Evolutionary conservation across 345 rosid species (phyloP).

Genomic region (Pistacia vera): DNA sequence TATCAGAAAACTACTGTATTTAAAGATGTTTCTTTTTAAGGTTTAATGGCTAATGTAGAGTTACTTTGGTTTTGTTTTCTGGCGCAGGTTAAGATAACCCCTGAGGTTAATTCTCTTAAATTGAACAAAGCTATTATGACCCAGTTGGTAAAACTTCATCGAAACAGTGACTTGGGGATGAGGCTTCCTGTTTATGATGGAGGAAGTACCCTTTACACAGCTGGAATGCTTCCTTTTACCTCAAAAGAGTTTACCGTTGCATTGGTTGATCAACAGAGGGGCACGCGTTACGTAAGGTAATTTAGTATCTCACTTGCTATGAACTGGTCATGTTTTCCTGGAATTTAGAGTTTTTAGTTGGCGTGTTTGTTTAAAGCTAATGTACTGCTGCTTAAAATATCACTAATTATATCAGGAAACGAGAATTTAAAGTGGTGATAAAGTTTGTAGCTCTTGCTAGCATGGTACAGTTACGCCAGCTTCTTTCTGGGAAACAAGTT

Average conservation of each 20-base stretch:
- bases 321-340: background rate
- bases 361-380: background rate
- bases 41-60: background rate
- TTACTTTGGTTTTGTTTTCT: background rate
- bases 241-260: conserved; percentile 32
- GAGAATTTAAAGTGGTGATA: conserved; percentile 35
- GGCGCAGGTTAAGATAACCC: conserved; percentile 37
- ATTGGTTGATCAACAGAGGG: conserved; percentile 28
- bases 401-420: conserved; percentile 21
- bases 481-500: conserved; percentile 40
- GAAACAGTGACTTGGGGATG: conserved; percentile 34
- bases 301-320: background rate
- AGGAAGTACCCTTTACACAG: conserved; percentile 38
- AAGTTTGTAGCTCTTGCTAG: conserved; percentile 37
- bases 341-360: background rate
- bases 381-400: background rate
- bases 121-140: conserved; percentile 35
- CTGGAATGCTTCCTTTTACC: conserved; percentile 40
- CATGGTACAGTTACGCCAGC: conserved; percentile 29
- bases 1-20: background rate
- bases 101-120: conserved; percentile 34
- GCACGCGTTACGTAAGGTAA: conserved; percentile 31
- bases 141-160: conserved; percentile 32
- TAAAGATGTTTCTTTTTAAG: background rate
- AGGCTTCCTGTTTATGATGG: conserved; percentile 51